Percentiles rank a stretch among this genome's conserved stretches.
Conservation (phyloP, 208 protist genomes). For the Crithidia bombi region DNA sequence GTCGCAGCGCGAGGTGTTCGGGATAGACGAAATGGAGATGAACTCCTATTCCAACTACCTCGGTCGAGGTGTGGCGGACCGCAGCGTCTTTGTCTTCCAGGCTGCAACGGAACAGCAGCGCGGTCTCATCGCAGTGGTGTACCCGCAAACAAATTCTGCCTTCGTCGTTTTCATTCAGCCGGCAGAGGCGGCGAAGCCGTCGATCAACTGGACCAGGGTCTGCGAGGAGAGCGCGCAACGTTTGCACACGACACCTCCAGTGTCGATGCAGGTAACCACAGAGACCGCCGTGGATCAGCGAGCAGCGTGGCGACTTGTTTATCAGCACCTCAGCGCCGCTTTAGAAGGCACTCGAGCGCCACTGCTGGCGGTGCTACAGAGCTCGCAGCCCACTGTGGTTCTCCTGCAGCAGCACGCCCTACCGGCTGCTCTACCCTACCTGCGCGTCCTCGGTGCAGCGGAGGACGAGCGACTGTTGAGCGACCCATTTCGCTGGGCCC, state of each 20-base stretch:
- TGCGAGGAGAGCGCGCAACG: slow-evolving; percentile 62
- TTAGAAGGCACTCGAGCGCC: slow-evolving; percentile 49
- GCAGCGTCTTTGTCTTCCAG: slow-evolving; percentile 84
- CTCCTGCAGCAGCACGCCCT: slow-evolving; percentile 74
- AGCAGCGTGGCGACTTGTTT: slow-evolving; percentile 69
- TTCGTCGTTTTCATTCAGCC: slow-evolving; percentile 83
- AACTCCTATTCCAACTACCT: slow-evolving; percentile 56
- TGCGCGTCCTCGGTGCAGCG: slow-evolving; percentile 74
- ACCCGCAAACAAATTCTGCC: slow-evolving; percentile 53
- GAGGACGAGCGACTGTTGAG: slow-evolving; percentile 85
- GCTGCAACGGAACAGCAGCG: slow-evolving; percentile 58
- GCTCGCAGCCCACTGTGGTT: slow-evolving; percentile 51
- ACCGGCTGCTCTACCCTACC: slow-evolving; percentile 62
- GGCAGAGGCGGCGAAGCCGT: slow-evolving; percentile 64
- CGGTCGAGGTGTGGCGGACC: slow-evolving; percentile 32
- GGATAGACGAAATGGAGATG: slow-evolving; percentile 68
- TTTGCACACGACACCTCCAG: slow-evolving; percentile 32
- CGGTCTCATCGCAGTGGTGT: slow-evolving; percentile 72
- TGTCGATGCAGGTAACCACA: slow-evolving; percentile 39
- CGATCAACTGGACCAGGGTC: slow-evolving; percentile 66
- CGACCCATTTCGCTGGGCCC: slow-evolving; percentile 87
- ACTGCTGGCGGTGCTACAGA: slow-evolving; percentile 80
- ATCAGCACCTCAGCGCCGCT: slow-evolving; percentile 53
- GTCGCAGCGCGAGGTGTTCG: slow-evolving; percentile 72
- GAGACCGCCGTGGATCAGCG: slow-evolving; percentile 59